Percentiles rank a stretch among this genome's conserved stretches.
These are phyloP conservation scores for Abelmoschus esculentus DNA, from an alignment of 345 rosid species.

Conservation along the genomic window DNA sequence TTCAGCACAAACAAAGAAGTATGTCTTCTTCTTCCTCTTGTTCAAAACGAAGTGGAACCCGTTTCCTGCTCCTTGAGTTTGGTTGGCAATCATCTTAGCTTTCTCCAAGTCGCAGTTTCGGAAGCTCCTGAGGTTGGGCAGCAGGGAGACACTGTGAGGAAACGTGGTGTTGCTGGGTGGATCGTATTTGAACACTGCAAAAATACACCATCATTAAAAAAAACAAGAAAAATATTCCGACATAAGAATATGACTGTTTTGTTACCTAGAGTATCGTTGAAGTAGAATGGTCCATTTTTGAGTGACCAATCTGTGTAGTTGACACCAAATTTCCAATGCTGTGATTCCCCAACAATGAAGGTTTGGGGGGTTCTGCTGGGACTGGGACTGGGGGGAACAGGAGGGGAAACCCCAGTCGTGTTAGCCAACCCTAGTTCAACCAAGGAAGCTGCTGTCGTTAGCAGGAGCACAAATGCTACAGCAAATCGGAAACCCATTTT, in stretches of 20 bases:
- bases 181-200: background rate
- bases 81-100: background rate
- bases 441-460: background rate
- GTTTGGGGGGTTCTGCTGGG: background rate
- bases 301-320: background rate
- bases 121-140: background rate
- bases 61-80: background rate
- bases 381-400: background rate
- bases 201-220: background rate
- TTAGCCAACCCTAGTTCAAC: background rate
- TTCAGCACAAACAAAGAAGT: background rate
- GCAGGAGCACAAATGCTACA: background rate
- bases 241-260: too few species aligned
- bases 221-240: too few species aligned
- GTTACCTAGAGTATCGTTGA: background rate
- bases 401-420: background rate
- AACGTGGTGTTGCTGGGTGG: background rate
- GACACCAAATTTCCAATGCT: background rate
- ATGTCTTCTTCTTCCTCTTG: background rate
- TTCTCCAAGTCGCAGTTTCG: background rate
- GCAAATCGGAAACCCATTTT: background rate
- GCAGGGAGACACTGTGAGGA: background rate
- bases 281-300: background rate
- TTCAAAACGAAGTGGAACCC: background rate
- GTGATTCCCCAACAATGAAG: background rate